These are phyloP conservation scores for Cucurbita argyrosperma DNA, from an alignment of 306 rosid genomes.

Conservation along the genomic window DNA sequence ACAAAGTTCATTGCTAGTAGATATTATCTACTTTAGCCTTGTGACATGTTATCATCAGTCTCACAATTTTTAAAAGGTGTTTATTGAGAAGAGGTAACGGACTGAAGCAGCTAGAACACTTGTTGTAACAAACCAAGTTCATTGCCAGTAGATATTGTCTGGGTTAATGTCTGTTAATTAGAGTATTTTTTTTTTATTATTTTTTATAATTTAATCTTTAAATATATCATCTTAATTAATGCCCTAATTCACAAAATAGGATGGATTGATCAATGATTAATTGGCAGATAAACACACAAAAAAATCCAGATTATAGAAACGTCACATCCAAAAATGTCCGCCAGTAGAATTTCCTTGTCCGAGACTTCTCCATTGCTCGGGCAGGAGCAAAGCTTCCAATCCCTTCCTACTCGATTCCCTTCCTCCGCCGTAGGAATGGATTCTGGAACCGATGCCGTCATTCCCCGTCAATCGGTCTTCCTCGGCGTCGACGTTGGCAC, in stretches of 20 bases:
- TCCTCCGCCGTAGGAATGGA: constrained; percentile 36
- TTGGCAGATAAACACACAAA: neutral
- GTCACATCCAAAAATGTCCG: constrained; percentile 12
- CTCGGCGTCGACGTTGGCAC: constrained; percentile 94
- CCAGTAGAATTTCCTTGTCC: constrained; percentile 14
- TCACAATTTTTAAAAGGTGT: too few species aligned
- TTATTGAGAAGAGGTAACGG: accelerated
- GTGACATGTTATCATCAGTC: too few species aligned
- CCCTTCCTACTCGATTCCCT: constrained; percentile 1
- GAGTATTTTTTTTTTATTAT: too few species aligned
- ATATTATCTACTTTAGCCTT: too few species aligned
- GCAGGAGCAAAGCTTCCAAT: constrained; percentile 7
- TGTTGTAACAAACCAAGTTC: too few species aligned
- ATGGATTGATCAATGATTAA: neutral
- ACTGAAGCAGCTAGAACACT: too few species aligned
- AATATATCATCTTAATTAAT: too few species aligned
- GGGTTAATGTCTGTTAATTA: too few species aligned
- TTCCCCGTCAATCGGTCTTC: constrained; percentile 35
- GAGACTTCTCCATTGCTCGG: constrained; percentile 20
- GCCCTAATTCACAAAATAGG: neutral
- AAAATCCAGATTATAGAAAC: neutral
- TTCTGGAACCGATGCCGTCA: constrained; percentile 7
- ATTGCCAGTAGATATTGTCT: too few species aligned
- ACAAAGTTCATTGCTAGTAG: too few species aligned
- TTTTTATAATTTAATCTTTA: too few species aligned